These are phyloP conservation scores for Pythium vanterpoolii DNA, from an alignment of 352 stramenopile species.

Conservation along the genomic window DNA sequence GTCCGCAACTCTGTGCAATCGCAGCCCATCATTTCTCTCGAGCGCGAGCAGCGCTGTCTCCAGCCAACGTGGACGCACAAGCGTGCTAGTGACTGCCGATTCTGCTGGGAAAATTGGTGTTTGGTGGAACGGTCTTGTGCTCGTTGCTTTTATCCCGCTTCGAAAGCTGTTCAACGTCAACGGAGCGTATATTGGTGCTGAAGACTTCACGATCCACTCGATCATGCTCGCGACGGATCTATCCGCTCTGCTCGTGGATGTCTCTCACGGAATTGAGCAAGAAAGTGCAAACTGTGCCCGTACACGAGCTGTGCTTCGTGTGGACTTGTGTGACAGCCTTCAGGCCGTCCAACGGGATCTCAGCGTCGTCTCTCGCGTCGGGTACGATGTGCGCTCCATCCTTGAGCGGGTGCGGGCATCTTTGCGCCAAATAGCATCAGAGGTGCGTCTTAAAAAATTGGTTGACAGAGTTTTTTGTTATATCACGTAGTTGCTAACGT, in stretches of 20 bases:
- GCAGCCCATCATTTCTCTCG: neutral
- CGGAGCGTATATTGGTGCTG: neutral
- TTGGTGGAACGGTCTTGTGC: slow-evolving; percentile 63
- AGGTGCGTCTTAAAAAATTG: slow-evolving; percentile 24
- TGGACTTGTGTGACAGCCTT: slow-evolving; percentile 13
- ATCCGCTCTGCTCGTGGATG: slow-evolving; percentile 12
- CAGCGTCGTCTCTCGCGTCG: slow-evolving; percentile 7
- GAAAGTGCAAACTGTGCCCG: neutral
- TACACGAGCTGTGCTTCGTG: neutral
- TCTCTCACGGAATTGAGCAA: neutral
- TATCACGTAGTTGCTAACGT: neutral
- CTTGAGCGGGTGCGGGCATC: slow-evolving; percentile 41
- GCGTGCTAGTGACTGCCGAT: slow-evolving; percentile 49
- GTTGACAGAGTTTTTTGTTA: neutral
- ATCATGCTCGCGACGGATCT: slow-evolving; percentile 16
- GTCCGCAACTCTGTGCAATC: slow-evolving; percentile 2
- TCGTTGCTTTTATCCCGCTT: slow-evolving; percentile 45
- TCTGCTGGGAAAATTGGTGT: slow-evolving; percentile 31
- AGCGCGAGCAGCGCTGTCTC: neutral
- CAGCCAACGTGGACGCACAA: neutral
- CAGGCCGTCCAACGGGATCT: slow-evolving; percentile 10
- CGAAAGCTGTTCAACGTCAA: neutral
- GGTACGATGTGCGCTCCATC: slow-evolving; percentile 14
- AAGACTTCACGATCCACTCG: neutral
- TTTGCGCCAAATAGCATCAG: slow-evolving; percentile 37